Percentiles rank a stretch among this genome's conserved stretches.
Conservation (phyloP, 768 basidiomycete species). For the Amanita pseudoporphyria region DNA sequence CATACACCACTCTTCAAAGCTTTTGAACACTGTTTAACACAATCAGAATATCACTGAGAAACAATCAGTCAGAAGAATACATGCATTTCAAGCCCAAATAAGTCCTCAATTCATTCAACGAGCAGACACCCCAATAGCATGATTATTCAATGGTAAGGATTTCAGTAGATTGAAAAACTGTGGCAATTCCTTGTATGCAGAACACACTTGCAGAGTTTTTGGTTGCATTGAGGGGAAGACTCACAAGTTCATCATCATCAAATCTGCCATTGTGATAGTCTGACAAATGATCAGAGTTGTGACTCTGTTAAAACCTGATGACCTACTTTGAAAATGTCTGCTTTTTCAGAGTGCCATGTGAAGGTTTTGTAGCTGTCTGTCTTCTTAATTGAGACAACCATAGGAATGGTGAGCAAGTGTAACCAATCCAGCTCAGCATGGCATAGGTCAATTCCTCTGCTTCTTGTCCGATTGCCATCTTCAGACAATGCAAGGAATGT, state of each 20-base stretch:
- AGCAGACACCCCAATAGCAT: too few relatives aligned
- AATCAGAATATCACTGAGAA: not conserved
- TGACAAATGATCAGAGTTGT: slow-evolving; percentile 14
- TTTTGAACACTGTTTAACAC: slow-evolving; percentile 25
- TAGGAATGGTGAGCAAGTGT: too few relatives aligned
- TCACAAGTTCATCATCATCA: too few relatives aligned
- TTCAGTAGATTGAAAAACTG: slow-evolving; percentile 39
- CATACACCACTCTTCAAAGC: too few relatives aligned
- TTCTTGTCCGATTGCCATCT: slow-evolving; percentile 36
- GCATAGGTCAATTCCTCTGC: slow-evolving; percentile 1
- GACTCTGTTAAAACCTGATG: not conserved
- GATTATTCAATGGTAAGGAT: slow-evolving; percentile 47
- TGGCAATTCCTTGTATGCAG: slow-evolving; percentile 39
- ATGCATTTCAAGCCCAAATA: slow-evolving; percentile 41
- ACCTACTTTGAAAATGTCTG: too few relatives aligned
- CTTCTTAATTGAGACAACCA: not conserved
- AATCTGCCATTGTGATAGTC: slow-evolving; percentile 35
- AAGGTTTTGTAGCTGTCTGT: slow-evolving; percentile 48
- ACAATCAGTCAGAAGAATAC: too few relatives aligned
- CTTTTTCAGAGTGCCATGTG: too few relatives aligned
- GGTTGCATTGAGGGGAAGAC: slow-evolving; percentile 36
- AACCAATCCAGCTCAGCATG: too few relatives aligned
- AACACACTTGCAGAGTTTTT: slow-evolving; percentile 35
- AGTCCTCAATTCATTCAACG: slow-evolving; percentile 46
- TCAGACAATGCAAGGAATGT: slow-evolving; percentile 46